Evolutionary conservation across 257 asterid species (phyloP).

Genomic region (Lycium ferocissimum): DNA sequence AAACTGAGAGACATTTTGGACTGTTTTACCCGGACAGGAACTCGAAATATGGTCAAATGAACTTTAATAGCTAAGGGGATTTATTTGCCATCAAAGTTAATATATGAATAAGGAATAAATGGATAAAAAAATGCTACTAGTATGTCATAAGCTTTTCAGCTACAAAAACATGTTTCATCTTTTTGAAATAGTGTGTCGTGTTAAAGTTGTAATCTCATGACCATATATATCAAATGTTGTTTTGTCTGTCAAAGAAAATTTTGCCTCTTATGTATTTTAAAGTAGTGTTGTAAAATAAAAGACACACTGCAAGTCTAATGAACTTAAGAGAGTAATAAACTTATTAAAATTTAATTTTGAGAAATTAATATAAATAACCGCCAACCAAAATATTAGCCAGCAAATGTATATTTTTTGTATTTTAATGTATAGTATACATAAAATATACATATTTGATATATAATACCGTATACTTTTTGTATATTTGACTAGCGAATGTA

Average conservation of each 20-base stretch:
- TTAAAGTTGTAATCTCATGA: not conserved
- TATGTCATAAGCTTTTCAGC: not conserved
- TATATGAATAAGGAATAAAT: not conserved
- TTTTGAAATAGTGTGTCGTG: not conserved
- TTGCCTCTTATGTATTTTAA: not conserved
- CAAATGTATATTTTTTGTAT: too few relatives aligned
- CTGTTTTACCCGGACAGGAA: constrained; percentile 32
- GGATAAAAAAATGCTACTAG: not conserved
- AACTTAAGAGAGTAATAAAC: not conserved
- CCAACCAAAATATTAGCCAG: too few relatives aligned
- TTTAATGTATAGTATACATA: too few relatives aligned
- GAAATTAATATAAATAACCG: too few relatives aligned
- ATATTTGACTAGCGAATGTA: too few relatives aligned
- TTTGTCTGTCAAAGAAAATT: not conserved
- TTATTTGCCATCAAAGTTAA: not conserved
- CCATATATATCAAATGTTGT: not conserved
- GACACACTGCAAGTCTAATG: not conserved
- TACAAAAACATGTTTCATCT: not conserved
- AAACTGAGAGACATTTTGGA: constrained; percentile 39
- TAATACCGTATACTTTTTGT: too few relatives aligned
- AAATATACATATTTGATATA: too few relatives aligned
- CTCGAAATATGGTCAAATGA: constrained; percentile 33
- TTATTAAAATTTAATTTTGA: too few relatives aligned
- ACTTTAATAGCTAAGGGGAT: not conserved
- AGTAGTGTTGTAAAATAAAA: not conserved